Evolutionary conservation across 495 filamentous ascomycete genomes (phyloP).

Genomic region (Ramalina intermedia): DNA sequence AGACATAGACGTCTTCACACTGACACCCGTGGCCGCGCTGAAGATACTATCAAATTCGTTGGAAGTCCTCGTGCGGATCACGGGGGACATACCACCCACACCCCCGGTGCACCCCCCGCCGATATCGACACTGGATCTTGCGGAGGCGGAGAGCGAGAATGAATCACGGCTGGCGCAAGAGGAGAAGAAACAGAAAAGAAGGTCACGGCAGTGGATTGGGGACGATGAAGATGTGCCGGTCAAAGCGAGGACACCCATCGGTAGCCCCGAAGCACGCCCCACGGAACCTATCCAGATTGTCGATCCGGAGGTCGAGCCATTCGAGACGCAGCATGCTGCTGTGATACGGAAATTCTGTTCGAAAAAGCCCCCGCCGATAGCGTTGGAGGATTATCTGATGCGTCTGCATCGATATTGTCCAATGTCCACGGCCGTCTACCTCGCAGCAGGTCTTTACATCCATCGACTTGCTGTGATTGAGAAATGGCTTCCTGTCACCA

Average conservation of each 20-base stretch:
- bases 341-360: slow-evolving; percentile 86
- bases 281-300: slow-evolving; percentile 32
- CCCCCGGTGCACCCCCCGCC: slow-evolving; percentile 45
- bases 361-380: slow-evolving; percentile 65
- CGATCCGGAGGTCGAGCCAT: slow-evolving; percentile 45
- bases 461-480: slow-evolving; percentile 64
- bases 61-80: slow-evolving; percentile 54
- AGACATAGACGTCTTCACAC: slow-evolving; percentile 48
- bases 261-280: slow-evolving; percentile 28
- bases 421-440: slow-evolving; percentile 88
- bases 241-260: slow-evolving; percentile 25
- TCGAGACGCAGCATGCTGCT: slow-evolving; percentile 57
- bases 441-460: slow-evolving; percentile 87
- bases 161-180: slow-evolving; percentile 20
- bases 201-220: slow-evolving; percentile 3
- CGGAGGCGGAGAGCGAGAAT: slow-evolving; percentile 43
- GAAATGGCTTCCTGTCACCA: slow-evolving; percentile 56
- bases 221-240: slow-evolving; percentile 30
- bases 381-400: slow-evolving; percentile 69
- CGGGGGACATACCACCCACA: slow-evolving; percentile 61
- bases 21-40: slow-evolving; percentile 62
- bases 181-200: not conserved
- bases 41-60: slow-evolving; percentile 60
- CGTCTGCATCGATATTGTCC: slow-evolving; percentile 85
- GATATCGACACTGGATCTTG: slow-evolving; percentile 41